These are phyloP conservation scores for Hebeloma cylindrosporum DNA, from an alignment of 768 basidiomycete species.

Conservation along the genomic window DNA sequence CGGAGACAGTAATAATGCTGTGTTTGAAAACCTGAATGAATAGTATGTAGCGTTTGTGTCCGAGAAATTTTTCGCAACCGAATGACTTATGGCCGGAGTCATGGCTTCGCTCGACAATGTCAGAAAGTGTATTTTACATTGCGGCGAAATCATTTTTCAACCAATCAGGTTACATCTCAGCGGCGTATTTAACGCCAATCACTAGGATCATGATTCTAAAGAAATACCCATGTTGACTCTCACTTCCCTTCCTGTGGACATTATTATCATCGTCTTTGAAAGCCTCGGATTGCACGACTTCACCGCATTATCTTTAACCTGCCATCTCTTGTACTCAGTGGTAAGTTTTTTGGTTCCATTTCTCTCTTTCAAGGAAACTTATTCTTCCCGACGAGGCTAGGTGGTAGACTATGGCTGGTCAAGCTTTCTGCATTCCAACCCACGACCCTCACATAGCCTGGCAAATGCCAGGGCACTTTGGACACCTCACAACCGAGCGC, in stretches of 20 bases:
- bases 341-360: conserved; percentile 36
- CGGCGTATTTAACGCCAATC: neutral
- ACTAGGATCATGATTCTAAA: neutral
- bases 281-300: conserved; percentile 45
- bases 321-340: conserved; percentile 37
- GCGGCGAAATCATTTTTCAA: too few species aligned
- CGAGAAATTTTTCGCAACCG: too few species aligned
- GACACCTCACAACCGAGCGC: conserved; percentile 43
- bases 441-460: conserved; percentile 56
- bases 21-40: too few species aligned
- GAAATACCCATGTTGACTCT: conserved; percentile 24
- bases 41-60: too few species aligned
- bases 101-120: too few species aligned
- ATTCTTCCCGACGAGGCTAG: conserved; percentile 32
- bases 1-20: too few species aligned
- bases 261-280: conserved; percentile 54
- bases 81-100: too few species aligned
- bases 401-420: conserved; percentile 65
- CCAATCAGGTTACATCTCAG: neutral
- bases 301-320: conserved; percentile 39
- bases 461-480: conserved; percentile 42
- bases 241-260: conserved; percentile 49
- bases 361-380: conserved; percentile 1
- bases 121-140: too few species aligned
- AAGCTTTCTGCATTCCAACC: conserved; percentile 47